Base-by-base conservation (phyloP, 148 eudicot genomes). In the Persicaria maculosa region DNA sequence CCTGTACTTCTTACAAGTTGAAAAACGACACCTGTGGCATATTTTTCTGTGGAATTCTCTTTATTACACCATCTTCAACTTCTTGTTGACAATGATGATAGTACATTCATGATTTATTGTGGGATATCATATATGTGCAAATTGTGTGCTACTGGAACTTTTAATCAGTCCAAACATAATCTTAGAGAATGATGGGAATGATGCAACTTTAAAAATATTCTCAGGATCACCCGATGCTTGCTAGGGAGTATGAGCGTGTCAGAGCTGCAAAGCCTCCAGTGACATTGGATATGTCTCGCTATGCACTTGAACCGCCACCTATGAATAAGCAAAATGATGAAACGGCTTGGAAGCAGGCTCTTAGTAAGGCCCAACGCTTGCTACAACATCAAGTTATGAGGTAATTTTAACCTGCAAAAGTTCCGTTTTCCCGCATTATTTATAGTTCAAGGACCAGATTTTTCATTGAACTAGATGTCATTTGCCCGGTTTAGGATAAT, bases 181-280 rank as follows among this genome's bases (percentile, higher is more conserved):
- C 6, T 12, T 12, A 14, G 17, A 62, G 44, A 40, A 65, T 65
- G 70, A 65, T 65, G 45, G 8, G 47, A 25, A 4, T 44, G 19
- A 17, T 73, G 47, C 44, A 53, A 53, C 64, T 72, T 16, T 52
- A 15, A 48, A 40, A 50, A 5, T 74, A 12, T 45, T 80, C 78
- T 72, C 86, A 91, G 98, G 87, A 87, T 79, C 93, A 94, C 82
- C 98, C 98, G n/a, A 90, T 92, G 92, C 96, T 94, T 79, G 97
- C 96, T 25, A 84, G 97, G 83, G 98, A 94, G 81, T 90, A 85
- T 80, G 98, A 94, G 78, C 83, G 98, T 74, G 93, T 94, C 11
- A 86, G 93, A 81, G 93, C 93, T 84, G 91, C 91, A 72, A 94
- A 85, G 82, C 96, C 98, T 78, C 93, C 91, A 16, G 84, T 87